Percentiles rank a stretch among this genome's conserved stretches.
Evolutionary conservation across 148 eudicot genomes (phyloP).

Genomic region (Amaranthus hypochondriacus): DNA sequence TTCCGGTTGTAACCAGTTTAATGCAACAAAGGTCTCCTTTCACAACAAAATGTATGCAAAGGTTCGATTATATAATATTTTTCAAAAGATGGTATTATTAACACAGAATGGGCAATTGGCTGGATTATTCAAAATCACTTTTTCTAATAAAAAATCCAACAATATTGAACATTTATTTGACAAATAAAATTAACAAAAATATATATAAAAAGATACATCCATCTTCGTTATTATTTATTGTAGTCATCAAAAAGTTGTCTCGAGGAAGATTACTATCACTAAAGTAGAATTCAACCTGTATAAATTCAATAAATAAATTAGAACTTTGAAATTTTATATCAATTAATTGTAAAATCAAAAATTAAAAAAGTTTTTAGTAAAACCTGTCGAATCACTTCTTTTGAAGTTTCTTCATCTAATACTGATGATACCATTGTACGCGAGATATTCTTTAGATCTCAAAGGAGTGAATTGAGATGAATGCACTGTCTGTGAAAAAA

Average conservation of each 20-base stretch:
- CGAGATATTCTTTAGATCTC: background rate
- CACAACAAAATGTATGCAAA: too few relatives aligned
- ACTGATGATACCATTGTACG: conserved; percentile 34
- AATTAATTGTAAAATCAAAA: background rate
- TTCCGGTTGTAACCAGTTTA: too few relatives aligned
- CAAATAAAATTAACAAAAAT: background rate
- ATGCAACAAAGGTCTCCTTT: too few relatives aligned
- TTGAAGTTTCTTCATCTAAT: conserved; percentile 62
- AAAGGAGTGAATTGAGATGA: too few relatives aligned
- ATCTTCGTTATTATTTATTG: conserved; percentile 70
- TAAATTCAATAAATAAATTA: background rate
- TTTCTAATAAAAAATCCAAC: background rate
- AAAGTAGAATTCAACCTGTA: conserved; percentile 90
- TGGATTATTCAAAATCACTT: too few relatives aligned
- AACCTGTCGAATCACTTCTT: conserved; percentile 88
- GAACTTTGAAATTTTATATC: background rate
- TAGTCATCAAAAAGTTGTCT: conserved; percentile 54
- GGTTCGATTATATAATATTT: too few relatives aligned
- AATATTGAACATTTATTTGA: background rate
- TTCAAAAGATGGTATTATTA: too few relatives aligned
- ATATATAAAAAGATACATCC: conserved; percentile 69
- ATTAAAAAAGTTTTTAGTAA: too few relatives aligned
- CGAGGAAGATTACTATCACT: conserved; percentile 91
- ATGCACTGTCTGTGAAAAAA: too few relatives aligned
- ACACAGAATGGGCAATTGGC: too few relatives aligned